Conservation (phyloP, 306 rosid species). For the Abrus precatorius region DNA sequence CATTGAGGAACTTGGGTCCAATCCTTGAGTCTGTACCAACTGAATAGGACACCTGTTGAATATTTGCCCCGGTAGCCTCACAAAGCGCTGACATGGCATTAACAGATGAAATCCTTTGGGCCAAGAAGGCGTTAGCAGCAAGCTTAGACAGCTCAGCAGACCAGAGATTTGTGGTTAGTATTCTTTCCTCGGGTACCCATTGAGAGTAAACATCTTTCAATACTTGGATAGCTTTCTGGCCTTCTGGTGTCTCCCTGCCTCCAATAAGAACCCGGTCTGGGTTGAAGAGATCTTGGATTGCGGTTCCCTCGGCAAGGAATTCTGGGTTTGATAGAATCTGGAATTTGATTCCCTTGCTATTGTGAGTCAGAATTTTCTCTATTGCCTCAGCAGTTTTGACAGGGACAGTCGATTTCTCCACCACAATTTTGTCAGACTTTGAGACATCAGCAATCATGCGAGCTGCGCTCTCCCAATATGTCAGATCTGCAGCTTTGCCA, state of each 20-base stretch:
- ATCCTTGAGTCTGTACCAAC: constrained; percentile 97
- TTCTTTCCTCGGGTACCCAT: constrained; percentile 89
- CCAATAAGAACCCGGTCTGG: constrained; percentile 98
- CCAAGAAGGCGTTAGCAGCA: constrained; percentile 99
- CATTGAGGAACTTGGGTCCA: constrained; percentile 96
- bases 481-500: constrained; percentile 98
- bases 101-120: constrained; percentile 98
- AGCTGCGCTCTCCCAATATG: constrained; percentile 99
- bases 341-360: constrained; percentile 92
- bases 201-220: constrained; percentile 89
- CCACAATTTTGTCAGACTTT: constrained; percentile 91
- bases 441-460: constrained; percentile 99
- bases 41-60: constrained; percentile 82
- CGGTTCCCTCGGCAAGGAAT: constrained; percentile 99
- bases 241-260: constrained; percentile 95
- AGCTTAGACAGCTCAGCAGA: constrained; percentile 99
- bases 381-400: constrained; percentile 99
- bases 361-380: constrained; percentile 94
- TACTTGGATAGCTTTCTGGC: constrained; percentile 78
- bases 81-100: constrained; percentile 99
- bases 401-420: constrained; percentile 98
- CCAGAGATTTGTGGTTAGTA: constrained; percentile 97
- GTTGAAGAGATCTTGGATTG: constrained; percentile 83
- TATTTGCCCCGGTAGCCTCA: constrained; percentile 95
- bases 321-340: constrained; percentile 97